Evolutionary conservation across 2,329 filamentous ascomycete species (phyloP).

Genomic region (Fusarium sp.): DNA sequence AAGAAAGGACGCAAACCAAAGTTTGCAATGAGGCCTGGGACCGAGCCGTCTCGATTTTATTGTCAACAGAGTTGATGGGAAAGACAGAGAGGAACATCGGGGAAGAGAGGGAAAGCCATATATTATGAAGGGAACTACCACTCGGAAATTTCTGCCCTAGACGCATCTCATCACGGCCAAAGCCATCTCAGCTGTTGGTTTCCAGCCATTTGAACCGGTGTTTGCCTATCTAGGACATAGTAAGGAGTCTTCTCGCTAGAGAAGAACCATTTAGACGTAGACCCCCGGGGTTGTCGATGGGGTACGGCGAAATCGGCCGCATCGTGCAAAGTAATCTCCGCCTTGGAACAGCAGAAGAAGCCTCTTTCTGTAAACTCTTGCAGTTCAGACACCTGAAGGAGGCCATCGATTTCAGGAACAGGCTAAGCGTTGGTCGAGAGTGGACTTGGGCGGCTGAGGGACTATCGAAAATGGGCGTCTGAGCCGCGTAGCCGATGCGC

Average conservation of each 20-base stretch:
- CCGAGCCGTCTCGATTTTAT: conserved; percentile 44
- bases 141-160: conserved; percentile 2
- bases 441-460: conserved; percentile 14
- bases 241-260: conserved; percentile 5
- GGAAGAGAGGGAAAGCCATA: conserved; percentile 12
- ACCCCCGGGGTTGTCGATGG: conserved; percentile 2
- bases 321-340: conserved; percentile 33
- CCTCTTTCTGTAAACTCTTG: conserved; percentile 7
- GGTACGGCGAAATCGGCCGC: conserved; percentile 3
- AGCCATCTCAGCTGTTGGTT: conserved; percentile 9
- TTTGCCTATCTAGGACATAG: conserved; percentile 36
- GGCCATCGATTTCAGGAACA: conserved; percentile 45
- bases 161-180: conserved; percentile 6
- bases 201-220: conserved; percentile 32
- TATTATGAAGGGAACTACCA: conserved; percentile 4
- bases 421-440: conserved; percentile 39
- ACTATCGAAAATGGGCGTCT: conserved; percentile 22
- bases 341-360: conserved; percentile 3
- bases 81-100: conserved; percentile 7
- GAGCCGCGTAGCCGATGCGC: conserved; percentile 25
- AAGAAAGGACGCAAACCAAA: conserved; percentile 54
- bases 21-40: conserved; percentile 47
- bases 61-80: conserved; percentile 36
- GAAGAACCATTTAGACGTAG: neutral
- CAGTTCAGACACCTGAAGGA: conserved; percentile 7